A percentile compares a stretch with the other conserved stretches of the same genome.
These are phyloP conservation scores for Bauhinia variegata DNA, from an alignment of 306 rosid genomes.

Conservation along the genomic window DNA sequence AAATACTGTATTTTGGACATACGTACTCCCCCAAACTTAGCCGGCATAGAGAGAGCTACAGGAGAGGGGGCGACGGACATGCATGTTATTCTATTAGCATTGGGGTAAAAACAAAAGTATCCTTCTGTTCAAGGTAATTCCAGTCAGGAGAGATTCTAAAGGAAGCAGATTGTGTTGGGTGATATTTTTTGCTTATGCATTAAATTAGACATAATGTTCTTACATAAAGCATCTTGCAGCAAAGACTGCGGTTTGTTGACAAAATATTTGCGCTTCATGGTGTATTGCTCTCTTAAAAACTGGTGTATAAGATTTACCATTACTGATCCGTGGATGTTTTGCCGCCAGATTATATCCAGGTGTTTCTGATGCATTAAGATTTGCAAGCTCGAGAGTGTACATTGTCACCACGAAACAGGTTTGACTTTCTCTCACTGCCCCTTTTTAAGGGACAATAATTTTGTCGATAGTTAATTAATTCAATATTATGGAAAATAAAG, in stretches of 20 bases:
- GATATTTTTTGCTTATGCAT: background rate
- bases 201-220: background rate
- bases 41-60: background rate
- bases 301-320: background rate
- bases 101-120: no score
- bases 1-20: background rate
- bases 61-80: background rate
- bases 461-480: conserved; percentile 9
- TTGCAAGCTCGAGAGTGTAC: conserved; percentile 76
- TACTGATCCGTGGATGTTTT: conserved; percentile 27
- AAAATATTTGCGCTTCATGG: background rate
- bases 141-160: background rate
- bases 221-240: background rate
- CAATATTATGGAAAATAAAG: conserved; percentile 24
- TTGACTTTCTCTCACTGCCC: conserved; percentile 10
- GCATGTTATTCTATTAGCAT: background rate
- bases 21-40: no score
- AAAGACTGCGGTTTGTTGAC: conserved; percentile 1
- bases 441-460: conserved; percentile 17
- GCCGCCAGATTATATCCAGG: conserved; percentile 76
- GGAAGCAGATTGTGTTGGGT: background rate
- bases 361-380: conserved; percentile 71
- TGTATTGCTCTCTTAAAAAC: background rate
- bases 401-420: conserved; percentile 91
- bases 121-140: background rate